phyloP scores from a whole-genome alignment of 139 green algal species.

The Raphidocelis subcapitata region DNA sequence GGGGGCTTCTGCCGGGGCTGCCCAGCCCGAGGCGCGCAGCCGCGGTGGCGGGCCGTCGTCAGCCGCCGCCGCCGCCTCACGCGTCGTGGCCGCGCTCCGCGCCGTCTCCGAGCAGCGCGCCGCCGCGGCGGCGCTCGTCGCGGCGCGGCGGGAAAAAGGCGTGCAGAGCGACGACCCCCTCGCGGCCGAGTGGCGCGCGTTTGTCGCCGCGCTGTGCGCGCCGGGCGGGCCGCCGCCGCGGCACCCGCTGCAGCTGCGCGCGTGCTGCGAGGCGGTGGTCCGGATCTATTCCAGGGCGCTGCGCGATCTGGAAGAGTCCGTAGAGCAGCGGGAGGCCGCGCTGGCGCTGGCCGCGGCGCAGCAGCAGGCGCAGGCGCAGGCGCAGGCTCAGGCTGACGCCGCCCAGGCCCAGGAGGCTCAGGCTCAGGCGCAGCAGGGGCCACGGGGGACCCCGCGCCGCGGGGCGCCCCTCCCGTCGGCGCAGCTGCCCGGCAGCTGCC shows the following conservation, averaged over 20 bases:
- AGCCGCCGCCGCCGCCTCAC: no score
- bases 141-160: not conserved
- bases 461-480: no score
- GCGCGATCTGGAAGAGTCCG: not conserved
- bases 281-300: constrained; percentile 15
- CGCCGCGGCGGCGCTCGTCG: not conserved
- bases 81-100: not conserved
- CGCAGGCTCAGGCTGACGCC: no score
- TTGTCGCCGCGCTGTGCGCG: not conserved
- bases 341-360: not conserved
- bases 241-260: constrained; percentile 8
- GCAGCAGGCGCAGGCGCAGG: constrained; percentile 10
- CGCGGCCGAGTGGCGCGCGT: constrained; percentile 4
- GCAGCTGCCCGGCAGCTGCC: not conserved
- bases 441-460: no score
- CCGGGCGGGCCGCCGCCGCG: not conserved
- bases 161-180: constrained; percentile 23
- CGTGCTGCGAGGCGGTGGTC: constrained; percentile 7
- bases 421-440: no score
- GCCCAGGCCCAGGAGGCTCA: no score
- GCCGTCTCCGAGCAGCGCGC: not conserved
- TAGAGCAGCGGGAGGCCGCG: no score
- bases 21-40: no score
- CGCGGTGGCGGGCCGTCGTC: no score
- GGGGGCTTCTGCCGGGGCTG: no score